A percentile compares a stretch with the other conserved stretches of the same genome.
Conservation (phyloP, 306 rosid genomes). For the Sphenostylis stenocarpa region DNA sequence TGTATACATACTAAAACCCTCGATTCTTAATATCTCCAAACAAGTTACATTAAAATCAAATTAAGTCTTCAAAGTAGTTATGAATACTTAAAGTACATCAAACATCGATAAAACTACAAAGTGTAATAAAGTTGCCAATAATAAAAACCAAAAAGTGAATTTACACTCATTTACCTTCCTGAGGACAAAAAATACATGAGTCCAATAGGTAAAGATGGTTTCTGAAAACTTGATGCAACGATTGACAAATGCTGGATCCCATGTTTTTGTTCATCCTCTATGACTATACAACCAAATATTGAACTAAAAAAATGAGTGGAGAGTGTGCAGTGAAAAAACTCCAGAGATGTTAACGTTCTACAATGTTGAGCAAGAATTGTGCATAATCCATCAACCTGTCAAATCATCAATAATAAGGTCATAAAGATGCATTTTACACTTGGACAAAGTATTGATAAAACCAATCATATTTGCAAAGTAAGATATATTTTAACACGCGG, state of each 20-base stretch:
- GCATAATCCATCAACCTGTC: conserved; percentile 78
- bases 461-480: conserved; percentile 16
- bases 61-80: conserved; percentile 12
- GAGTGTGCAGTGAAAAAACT: conserved; percentile 71
- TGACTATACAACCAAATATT: conserved; percentile 57
- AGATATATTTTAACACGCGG: not conserved
- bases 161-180: conserved; percentile 60
- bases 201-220: conserved; percentile 60
- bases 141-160: not conserved
- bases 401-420: conserved; percentile 35
- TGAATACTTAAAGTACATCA: conserved; percentile 14
- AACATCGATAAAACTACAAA: conserved; percentile 9
- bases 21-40: not conserved
- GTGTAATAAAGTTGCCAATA: conserved; percentile 16
- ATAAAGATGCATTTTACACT: conserved; percentile 27
- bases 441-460: conserved; percentile 15
- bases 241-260: conserved; percentile 74
- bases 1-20: not conserved
- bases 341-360: conserved; percentile 73
- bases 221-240: conserved; percentile 49
- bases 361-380: conserved; percentile 69
- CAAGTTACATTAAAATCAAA: conserved; percentile 4
- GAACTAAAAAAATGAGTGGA: conserved; percentile 52
- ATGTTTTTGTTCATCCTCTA: conserved; percentile 50
- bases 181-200: conserved; percentile 67